Base-by-base conservation (phyloP, 2,329 filamentous ascomycete genomes). In the Hypoxylon rubiginosum region DNA sequence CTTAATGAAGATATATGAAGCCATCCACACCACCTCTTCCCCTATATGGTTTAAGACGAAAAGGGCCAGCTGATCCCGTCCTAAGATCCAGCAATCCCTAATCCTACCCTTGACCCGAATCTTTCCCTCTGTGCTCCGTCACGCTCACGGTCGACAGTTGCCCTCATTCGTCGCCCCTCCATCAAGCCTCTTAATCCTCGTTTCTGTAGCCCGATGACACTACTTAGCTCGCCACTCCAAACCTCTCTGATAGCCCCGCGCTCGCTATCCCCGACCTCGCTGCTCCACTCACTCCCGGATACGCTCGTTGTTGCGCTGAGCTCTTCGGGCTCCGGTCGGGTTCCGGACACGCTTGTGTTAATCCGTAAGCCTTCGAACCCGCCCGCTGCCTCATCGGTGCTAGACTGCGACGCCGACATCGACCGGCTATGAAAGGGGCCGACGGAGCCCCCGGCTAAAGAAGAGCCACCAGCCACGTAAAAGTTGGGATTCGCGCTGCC, bases 141-240 rank as follows among this genome's bases (percentile, higher is more conserved):
- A 7, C 75, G 73, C 52, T 73, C 76, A 13, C 74, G 73, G 48
- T 76, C 76, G 26, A 76, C 73, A n/a, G 74, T 78, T 3, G 75
- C 77, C 50, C 76, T 73, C 83, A 97, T 90, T 65, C 95, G 86
- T 48, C 95, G 84, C 3, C 95, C 95, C 79, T 98, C 96, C 96
- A 99, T 98, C 71, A 99, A 79, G 0, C 96, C 96, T 64, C 95
- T 86, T 36, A 99, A 79, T 0, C 96, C 96, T 58, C 96, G 86
- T 83, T 99, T 99, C 83, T 99, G 96, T 69, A 99, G 78, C 0
- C 96, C 96, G 71, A 99, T 97, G 2, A 98, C 95, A 52, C 93
- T 93, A 81, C 92, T 94, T 34, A 95, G 79, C 81, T 97, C 88
- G 62, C 91, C 90, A 74, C 86, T 83, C 95, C 96, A 99, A 0